Evolutionary conservation across 495 filamentous ascomycete genomes (phyloP), one percentile per base, ranked within the genome.

Genomic region (Hypoxylon trugodes): DNA sequence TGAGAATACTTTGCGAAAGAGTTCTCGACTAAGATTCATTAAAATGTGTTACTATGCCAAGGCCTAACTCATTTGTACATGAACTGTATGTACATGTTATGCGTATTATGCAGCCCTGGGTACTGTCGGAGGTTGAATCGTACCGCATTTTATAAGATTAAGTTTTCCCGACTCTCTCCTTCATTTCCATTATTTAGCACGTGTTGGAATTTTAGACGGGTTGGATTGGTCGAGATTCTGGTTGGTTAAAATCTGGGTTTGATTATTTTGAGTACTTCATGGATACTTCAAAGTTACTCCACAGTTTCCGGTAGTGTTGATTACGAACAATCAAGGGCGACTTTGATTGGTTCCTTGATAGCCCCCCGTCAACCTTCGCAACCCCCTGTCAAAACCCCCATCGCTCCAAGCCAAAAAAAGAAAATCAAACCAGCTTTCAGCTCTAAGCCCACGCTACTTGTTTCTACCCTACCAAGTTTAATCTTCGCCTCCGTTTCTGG

Each of bases 331-430:
- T 49, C 22, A 55, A 8, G 13, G 18, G 40, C 4, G 12, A 21
- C 15, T 40, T 42, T 2, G 16, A 54, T 36, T 64, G 61, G 53
- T n/a, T 18, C 7, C 40, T 16, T 37, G 12, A 30, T 24, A 30
- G n/a, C 3, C 7, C 43, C 2, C 45, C 59, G n/a, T n/a, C n/a
- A n/a, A n/a, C n/a, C n/a, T n/a, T n/a, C n/a, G n/a, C n/a, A n/a
- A n/a, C n/a, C n/a, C n/a, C n/a, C n/a, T n/a, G n/a, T n/a, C 48
- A 22, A 16, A 6, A 15, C 2, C 18, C 19, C 47, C 53, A 30
- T 46, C 13, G 4, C 22, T 16, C 38, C 47, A 56, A 24, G 15
- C 62, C 62, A 61, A 67, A 67, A 67, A 67, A 62, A 58, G 59
- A 59, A n/a, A 58, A 55, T 49, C 40, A 49, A 16, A 46, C 51